Conservation (phyloP, 2,329 filamentous ascomycete genomes). For the Parafenestella ontariensis region DNA sequence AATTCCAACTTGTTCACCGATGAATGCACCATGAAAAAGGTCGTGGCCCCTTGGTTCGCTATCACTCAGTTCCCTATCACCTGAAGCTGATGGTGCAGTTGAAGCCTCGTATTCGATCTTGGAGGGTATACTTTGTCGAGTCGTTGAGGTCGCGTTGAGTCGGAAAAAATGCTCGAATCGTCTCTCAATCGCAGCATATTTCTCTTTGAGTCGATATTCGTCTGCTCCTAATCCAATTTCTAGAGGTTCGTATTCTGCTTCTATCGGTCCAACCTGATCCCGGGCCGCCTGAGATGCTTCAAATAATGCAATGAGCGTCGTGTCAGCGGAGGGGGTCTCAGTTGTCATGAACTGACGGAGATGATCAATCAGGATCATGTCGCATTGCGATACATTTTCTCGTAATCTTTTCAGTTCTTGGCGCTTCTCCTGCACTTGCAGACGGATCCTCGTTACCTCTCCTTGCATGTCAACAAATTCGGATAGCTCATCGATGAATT, state of each 20-base stretch:
- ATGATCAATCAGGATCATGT: slow-evolving; percentile 16
- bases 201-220: slow-evolving; percentile 17
- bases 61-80: not conserved
- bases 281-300: slow-evolving; percentile 19
- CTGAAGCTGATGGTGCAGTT: not conserved
- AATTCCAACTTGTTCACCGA: slow-evolving; percentile 17
- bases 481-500: slow-evolving; percentile 22
- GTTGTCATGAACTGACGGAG: slow-evolving; percentile 7
- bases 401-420: slow-evolving; percentile 7
- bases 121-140: slow-evolving; percentile 5
- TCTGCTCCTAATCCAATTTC: slow-evolving; percentile 20
- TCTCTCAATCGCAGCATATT: slow-evolving; percentile 13
- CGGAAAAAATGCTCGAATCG: slow-evolving; percentile 24
- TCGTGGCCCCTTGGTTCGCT: slow-evolving; percentile 3
- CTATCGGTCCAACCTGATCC: slow-evolving; percentile 23
- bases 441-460: slow-evolving; percentile 10
- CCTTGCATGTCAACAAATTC: slow-evolving; percentile 21
- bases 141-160: slow-evolving; percentile 10
- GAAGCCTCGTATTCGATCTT: slow-evolving; percentile 17
- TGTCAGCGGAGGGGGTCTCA: not conserved
- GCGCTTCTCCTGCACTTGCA: slow-evolving; percentile 21
- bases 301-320: slow-evolving; percentile 8
- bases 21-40: slow-evolving; percentile 11
- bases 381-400: slow-evolving; percentile 13
- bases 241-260: slow-evolving; percentile 26